Evolutionary conservation across 2,329 filamentous ascomycete species (phyloP), one percentile per base, ranked within the genome.

Genomic region (Cercospora zeina): DNA sequence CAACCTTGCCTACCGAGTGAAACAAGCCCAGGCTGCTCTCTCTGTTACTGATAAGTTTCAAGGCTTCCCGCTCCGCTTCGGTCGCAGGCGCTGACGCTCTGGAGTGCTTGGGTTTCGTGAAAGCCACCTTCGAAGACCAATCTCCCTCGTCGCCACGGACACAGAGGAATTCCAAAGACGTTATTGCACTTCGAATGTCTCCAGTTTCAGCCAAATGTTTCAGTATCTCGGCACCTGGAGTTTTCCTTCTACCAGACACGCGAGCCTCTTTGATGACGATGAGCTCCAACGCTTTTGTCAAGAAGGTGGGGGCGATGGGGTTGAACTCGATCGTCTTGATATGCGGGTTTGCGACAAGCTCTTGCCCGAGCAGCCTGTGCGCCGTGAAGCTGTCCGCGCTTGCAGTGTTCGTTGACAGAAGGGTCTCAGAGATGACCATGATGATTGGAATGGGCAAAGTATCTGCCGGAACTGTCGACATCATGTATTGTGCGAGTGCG

Each of bases 21-120:
- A 99, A 99, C 55, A 99, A 91, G 1, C 93, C 95, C 2, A 99
- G 80, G 65, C 89, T 96, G 14, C 90, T 88, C 77, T 97, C 95
- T 60, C 95, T 85, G 71, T 93, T 91, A 0, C 90, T 91, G 21
- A 97, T 85, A 62, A 95, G 80, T 71, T 91, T 86, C 9, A 97
- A 77, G 4, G 87, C 93, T 65, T 96, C 89, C 62, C 85, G 81
- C 74, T 97, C 95, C 71, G 89, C 87, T 64, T 84, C 83, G 0
- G 92, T 96, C 62, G 96, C 76, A 8, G 85, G 80, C 19, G 77
- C 76, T 50, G 85, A 84, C 68, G 84, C 85, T 27, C 79, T 76
- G 1, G 80, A 78, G 67, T 85, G 88, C 73, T 88, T 92, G 3
- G 81, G 75, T 71, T 90, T 93, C 0, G 85, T 83, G 59, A 90